Percentiles rank a stretch among this genome's conserved stretches.
phyloP scores from a whole-genome alignment of 2,329 filamentous ascomycete species.

The Fusarium sp. region DNA sequence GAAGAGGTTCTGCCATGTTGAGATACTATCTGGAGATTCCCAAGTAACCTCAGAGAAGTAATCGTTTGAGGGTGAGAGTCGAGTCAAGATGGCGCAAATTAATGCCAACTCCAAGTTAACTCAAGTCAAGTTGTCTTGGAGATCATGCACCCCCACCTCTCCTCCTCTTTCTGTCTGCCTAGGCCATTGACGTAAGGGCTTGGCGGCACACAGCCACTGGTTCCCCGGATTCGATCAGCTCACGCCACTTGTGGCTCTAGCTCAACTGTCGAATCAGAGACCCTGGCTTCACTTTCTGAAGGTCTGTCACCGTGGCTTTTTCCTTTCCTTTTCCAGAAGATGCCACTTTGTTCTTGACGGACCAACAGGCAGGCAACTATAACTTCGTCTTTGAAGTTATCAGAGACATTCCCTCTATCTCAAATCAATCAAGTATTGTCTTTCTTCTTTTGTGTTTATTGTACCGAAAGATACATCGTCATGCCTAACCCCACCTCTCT shows the following conservation, averaged over 20 bases:
- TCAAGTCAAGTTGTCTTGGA: constrained; percentile 15
- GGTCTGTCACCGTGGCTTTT: constrained; percentile 48
- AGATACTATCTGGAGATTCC: neutral
- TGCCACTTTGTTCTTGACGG: constrained; percentile 44
- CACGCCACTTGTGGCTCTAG: constrained; percentile 44
- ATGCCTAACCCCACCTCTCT: constrained; percentile 67
- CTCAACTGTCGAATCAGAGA: constrained; percentile 31
- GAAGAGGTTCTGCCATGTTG: constrained; percentile 72
- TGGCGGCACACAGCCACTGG: constrained; percentile 33
- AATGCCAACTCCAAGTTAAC: constrained; percentile 7
- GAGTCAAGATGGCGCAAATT: constrained; percentile 31
- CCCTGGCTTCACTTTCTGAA: constrained; percentile 33
- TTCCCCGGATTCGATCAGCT: constrained; percentile 26
- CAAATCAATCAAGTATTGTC: neutral
- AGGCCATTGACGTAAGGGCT: constrained; percentile 32
- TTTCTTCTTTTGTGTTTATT: neutral
- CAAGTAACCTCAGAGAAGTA: neutral
- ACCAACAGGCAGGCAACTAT: constrained; percentile 9
- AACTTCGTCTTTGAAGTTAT: constrained; percentile 11
- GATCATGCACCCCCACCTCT: constrained; percentile 34
- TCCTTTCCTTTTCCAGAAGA: constrained; percentile 41
- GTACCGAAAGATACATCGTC: constrained; percentile 29
- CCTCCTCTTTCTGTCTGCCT: constrained; percentile 25
- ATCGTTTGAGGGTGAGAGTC: neutral
- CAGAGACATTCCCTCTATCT: constrained; percentile 9